Conservation (phyloP, 2,329 filamentous ascomycete species). For the Madurella mycetomatis region DNA sequence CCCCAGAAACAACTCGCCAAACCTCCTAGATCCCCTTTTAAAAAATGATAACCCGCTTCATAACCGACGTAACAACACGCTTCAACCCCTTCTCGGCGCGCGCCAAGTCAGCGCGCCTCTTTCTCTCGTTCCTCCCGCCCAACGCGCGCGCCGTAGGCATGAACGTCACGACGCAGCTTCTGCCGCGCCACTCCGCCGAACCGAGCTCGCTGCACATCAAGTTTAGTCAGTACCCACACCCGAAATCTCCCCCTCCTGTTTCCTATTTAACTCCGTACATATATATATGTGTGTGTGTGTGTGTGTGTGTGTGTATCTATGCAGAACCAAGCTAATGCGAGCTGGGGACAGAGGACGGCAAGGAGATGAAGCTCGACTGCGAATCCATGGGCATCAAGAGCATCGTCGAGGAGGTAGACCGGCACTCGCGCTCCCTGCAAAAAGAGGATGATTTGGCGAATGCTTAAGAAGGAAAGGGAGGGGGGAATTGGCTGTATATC, state of each 20-base stretch:
- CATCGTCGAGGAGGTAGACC: conserved; percentile 81
- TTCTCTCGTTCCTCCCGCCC: conserved; percentile 79
- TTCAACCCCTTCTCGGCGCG: conserved; percentile 88
- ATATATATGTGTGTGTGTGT: too few relatives aligned
- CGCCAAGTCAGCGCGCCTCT: conserved; percentile 79
- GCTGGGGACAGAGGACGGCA: conserved; percentile 73
- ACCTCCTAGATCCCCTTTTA: too few relatives aligned
- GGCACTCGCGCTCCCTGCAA: conserved; percentile 77
- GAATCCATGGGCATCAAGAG: conserved; percentile 80
- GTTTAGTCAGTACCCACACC: conserved; percentile 69
- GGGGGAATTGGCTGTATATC: neutral
- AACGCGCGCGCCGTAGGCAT: conserved; percentile 69
- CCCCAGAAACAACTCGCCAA: neutral
- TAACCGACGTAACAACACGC: conserved; percentile 76
- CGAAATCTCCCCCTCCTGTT: neutral
- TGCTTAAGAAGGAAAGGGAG: conserved; percentile 21
- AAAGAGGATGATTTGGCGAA: conserved; percentile 74
- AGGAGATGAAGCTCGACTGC: conserved; percentile 78
- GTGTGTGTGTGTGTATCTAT: too few relatives aligned
- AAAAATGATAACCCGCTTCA: conserved; percentile 78
- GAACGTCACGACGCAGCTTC: conserved; percentile 70
- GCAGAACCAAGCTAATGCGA: neutral
- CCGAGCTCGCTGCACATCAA: conserved; percentile 69
- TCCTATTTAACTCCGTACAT: too few relatives aligned
- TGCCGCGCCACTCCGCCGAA: conserved; percentile 66